phyloP scores from a whole-genome alignment of 2,329 filamentous ascomycete species.

The Tolypocladium cylindrosporum region DNA sequence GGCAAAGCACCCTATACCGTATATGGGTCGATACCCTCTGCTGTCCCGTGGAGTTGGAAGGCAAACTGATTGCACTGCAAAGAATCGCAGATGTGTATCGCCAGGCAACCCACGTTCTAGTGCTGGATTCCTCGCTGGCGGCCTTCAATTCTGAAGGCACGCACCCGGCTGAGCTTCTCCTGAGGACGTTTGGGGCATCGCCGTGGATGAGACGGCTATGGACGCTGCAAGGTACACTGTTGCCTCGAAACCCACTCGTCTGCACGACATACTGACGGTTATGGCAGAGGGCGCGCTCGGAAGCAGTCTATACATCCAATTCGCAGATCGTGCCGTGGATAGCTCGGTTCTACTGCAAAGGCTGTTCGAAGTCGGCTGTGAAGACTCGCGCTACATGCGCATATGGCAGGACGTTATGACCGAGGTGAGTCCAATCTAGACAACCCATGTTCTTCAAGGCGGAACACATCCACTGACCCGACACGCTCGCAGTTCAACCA shows the following conservation, averaged over 20 bases:
- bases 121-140: slow-evolving; percentile 22
- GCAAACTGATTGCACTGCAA: slow-evolving; percentile 17
- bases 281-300: slow-evolving; percentile 20
- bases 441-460: too few species aligned
- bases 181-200: slow-evolving; percentile 19
- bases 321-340: slow-evolving; percentile 16
- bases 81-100: slow-evolving; percentile 23
- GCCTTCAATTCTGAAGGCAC: slow-evolving; percentile 7
- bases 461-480: neutral
- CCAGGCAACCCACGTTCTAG: slow-evolving; percentile 18
- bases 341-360: slow-evolving; percentile 5
- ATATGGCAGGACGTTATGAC: slow-evolving; percentile 11
- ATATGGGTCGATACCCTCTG: slow-evolving; percentile 25
- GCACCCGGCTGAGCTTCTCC: slow-evolving; percentile 14
- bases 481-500: slow-evolving; percentile 6
- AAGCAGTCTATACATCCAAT: slow-evolving; percentile 20
- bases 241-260: neutral
- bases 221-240: slow-evolving; percentile 22
- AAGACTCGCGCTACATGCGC: slow-evolving; percentile 7
- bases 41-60: slow-evolving; percentile 15
- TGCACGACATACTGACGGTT: neutral
- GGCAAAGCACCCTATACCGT: slow-evolving; percentile 5
- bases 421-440: slow-evolving; percentile 4
- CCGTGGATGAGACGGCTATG: slow-evolving; percentile 28
- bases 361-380: slow-evolving; percentile 4